Evolutionary conservation across 139 green algal species (phyloP), one percentile per base, ranked within the genome.

Genomic region (Deuterostichococcus epilithicus): DNA sequence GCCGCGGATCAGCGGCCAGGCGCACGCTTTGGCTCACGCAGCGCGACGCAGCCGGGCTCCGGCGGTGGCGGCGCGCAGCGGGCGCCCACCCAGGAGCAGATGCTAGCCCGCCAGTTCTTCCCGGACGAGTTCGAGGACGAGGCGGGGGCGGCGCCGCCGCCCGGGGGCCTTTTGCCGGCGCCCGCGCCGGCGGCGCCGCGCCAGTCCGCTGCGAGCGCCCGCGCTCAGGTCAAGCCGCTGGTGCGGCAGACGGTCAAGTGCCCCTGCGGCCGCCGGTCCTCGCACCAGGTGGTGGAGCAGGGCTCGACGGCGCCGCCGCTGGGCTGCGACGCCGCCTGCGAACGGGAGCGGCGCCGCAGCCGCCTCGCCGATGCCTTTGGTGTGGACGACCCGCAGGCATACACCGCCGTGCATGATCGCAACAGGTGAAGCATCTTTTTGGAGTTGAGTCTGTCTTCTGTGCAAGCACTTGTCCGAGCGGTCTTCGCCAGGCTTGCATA

Each of bases 311-410:
- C 75, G 23, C 79, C 86, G 22, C 30, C 68, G 0, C 73, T 94
- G 71, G 22, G 44, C 30, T 94, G 90, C 81, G 82, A 92, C 76
- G 73, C 67, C 8, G 77, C 85, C 5, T 94, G 90, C 74, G 72
- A 77, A 34, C 69, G 83, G 1, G 76, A 81, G 67, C 45, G 76
- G 42, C 81, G 87, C 5, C 81, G 80, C 28, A 39, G 44, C 13
- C 76, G 75, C 68, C 78, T 94, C 67, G 90, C 87, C 0, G 81
- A 87, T 32, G 90, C 90, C 1, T 94, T 94, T 83, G 90, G 90
- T 0, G 83, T 94, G 23, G 71, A 77, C 1, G 47, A 85, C 44
- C 81, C 82, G 0, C 80, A 84, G 0, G 38, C 37, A 18, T 86
- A 94, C 66, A 76, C 86, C 6, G 34, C 76, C 33, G 82, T 77